Evolutionary conservation across 2,329 filamentous ascomycete species (phyloP).

Genomic region (Monilinia fructigena): DNA sequence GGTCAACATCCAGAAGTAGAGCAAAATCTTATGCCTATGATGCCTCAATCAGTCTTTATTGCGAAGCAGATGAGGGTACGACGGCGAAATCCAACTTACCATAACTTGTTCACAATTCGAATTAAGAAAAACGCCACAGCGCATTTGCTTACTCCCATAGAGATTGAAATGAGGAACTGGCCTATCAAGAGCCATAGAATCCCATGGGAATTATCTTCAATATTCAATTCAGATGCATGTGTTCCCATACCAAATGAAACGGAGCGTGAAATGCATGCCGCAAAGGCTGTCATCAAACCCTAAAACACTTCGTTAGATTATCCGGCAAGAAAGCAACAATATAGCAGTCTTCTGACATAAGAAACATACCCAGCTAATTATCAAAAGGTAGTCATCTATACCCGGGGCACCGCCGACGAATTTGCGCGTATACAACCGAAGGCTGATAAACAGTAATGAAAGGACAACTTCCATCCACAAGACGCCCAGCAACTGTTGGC

Average conservation of each 20-base stretch:
- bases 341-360: neutral
- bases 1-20: conserved; percentile 12
- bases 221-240: neutral
- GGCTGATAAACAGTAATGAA: conserved; percentile 11
- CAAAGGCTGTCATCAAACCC: conserved; percentile 12
- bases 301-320: neutral
- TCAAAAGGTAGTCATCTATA: conserved; percentile 12
- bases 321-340: neutral
- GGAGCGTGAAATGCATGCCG: neutral
- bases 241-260: conserved; percentile 16
- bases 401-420: conserved; percentile 11
- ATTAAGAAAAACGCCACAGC: conserved; percentile 15
- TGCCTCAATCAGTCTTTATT: neutral
- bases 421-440: conserved; percentile 16
- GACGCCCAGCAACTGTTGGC: conserved; percentile 11
- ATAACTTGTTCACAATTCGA: conserved; percentile 17
- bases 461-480: conserved; percentile 15
- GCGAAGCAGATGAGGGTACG: neutral
- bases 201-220: neutral
- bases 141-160: conserved; percentile 20
- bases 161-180: conserved; percentile 12
- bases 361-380: conserved; percentile 14
- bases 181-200: conserved; percentile 20
- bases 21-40: conserved; percentile 7
- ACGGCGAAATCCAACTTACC: neutral